phyloP scores from a whole-genome alignment of 768 basidiomycete genomes.

The Pleurotus citrinopileatus region DNA sequence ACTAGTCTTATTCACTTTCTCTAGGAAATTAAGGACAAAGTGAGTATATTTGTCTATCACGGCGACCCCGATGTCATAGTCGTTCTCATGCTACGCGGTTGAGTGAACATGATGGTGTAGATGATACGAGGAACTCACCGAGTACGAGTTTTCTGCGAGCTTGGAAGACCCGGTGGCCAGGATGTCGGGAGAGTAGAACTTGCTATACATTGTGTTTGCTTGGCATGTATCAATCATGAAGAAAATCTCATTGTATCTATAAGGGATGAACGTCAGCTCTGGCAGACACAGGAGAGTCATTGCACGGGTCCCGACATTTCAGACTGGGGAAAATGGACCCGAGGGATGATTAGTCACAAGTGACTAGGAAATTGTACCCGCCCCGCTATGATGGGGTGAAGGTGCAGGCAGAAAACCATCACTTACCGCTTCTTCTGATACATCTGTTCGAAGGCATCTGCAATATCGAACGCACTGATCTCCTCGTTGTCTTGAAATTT shows the following conservation, averaged over 20 bases:
- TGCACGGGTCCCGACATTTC: too few species aligned
- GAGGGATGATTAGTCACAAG: too few species aligned
- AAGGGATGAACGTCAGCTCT: background rate
- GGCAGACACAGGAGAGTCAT: too few species aligned
- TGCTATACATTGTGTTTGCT: conserved; percentile 92
- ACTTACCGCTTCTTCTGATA: conserved; percentile 94
- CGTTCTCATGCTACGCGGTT: conserved; percentile 75
- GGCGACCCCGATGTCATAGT: conserved; percentile 90
- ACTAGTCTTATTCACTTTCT: conserved; percentile 89
- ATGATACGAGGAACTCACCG: conserved; percentile 46
- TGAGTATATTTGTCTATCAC: conserved; percentile 97
- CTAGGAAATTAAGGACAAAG: conserved; percentile 87
- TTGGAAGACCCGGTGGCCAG: conserved; percentile 86
- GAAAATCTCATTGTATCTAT: conserved; percentile 89
- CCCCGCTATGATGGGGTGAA: too few species aligned
- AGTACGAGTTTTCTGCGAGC: conserved; percentile 89
- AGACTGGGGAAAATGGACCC: too few species aligned
- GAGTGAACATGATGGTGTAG: background rate
- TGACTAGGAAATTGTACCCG: too few species aligned
- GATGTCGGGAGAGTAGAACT: conserved; percentile 91
- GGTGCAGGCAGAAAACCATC: too few species aligned
- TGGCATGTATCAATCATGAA: conserved; percentile 99
- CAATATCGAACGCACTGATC: conserved; percentile 95
- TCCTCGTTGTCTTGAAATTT: conserved; percentile 99
- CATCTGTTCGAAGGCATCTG: conserved; percentile 98